These are phyloP conservation scores for Russula virescens DNA, from an alignment of 768 basidiomycete species.

Conservation along the genomic window DNA sequence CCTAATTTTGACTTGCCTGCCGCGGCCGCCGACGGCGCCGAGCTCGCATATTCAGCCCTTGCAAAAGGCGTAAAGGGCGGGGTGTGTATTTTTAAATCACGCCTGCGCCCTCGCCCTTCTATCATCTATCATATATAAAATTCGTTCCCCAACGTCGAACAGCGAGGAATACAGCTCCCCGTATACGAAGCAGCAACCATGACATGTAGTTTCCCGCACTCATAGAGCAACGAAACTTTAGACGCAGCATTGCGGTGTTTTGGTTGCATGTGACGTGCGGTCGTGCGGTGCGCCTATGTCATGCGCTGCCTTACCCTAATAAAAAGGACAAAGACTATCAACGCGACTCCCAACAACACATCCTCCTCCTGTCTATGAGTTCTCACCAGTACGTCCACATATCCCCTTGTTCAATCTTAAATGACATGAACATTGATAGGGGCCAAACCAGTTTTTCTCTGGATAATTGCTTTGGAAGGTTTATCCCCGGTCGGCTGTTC, in stretches of 20 bases:
- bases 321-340: background rate
- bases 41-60: no score
- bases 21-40: no score
- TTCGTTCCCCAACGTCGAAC: no score
- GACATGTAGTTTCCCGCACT: background rate
- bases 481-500: background rate
- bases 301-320: background rate
- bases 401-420: background rate
- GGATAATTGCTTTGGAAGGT: background rate
- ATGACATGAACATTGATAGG: background rate
- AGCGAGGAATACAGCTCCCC: background rate
- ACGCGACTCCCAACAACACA: background rate
- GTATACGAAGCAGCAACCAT: background rate
- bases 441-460: background rate
- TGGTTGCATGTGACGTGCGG: constrained; percentile 18
- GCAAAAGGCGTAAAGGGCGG: background rate
- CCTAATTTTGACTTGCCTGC: no score
- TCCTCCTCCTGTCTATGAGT: constrained; percentile 1
- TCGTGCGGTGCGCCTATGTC: background rate
- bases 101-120: background rate
- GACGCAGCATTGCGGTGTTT: constrained; percentile 5
- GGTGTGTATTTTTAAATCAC: background rate
- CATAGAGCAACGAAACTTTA: background rate
- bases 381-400: constrained; percentile 1
- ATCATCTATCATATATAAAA: no score